Base-by-base conservation (phyloP, 164 flowering plant genomes). In the Platanus orientalis region DNA sequence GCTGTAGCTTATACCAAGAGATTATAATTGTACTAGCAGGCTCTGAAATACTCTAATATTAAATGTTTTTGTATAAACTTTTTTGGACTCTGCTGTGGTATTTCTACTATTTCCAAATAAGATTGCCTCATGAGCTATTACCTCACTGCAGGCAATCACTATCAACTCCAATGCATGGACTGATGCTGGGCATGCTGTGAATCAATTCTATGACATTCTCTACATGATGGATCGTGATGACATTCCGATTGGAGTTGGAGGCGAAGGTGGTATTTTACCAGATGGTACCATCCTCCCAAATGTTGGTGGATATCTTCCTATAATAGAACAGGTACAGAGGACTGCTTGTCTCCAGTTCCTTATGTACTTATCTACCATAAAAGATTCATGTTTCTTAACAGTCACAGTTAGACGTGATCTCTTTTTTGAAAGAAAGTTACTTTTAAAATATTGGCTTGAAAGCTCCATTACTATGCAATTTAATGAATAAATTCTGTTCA, bases 151-250 rank as follows among this genome's bases (percentile, higher is more conserved):
- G 99, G 99, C 83, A 48, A 57, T 94, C 23, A 91, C 97, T 0
- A 76, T 94, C 40, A 94, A 63, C 62, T 30, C 97, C 59, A 94
- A 91, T 75, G 83, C 87, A 24, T 94, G 97, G 97, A 81, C 85
- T 17, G 65, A 88, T 75, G 87, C 96, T 0, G 97, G 96, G 6
- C 97, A 91, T 69, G 81, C 94, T 40, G 92, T 94, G 66, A 88
- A 94, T 76, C 99, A 94, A 39, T 20, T 89, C 0, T 94, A 94
- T 60, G 97, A 94, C 74, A 57, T 91, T 26, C 89, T 94, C 63
- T 86, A 81, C 75, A 91, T 94, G 99, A 91, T 94, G 99, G 88
- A 72, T 42, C 84, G 97, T 0, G 97, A 94, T 20, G 97, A 94
- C 60, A 68, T 94, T 60, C 57, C 80, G 6, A 94, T 94, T 54